Conservation (phyloP, 2,329 filamentous ascomycete species). For the Aurifilum marmelostoma region DNA sequence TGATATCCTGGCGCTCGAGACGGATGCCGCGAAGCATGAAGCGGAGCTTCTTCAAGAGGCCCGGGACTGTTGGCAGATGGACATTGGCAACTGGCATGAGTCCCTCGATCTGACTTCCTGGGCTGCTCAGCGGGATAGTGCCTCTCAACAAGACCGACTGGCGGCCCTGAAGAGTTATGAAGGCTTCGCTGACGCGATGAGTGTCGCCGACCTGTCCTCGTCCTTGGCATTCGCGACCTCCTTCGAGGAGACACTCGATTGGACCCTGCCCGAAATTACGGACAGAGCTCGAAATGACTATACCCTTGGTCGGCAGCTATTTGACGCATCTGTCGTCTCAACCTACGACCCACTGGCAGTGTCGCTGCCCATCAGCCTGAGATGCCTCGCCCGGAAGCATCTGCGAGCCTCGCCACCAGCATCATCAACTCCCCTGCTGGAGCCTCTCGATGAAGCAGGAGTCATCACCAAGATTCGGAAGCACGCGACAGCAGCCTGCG, state of each 20-base stretch:
- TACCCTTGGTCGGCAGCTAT: slow-evolving; percentile 49
- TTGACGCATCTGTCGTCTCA: slow-evolving; percentile 48
- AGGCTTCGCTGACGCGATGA: slow-evolving; percentile 61
- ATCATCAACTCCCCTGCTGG: slow-evolving; percentile 27
- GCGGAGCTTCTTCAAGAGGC: slow-evolving; percentile 67
- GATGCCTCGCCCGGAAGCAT: slow-evolving; percentile 38
- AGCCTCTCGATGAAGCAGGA: slow-evolving; percentile 39
- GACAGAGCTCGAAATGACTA: slow-evolving; percentile 54
- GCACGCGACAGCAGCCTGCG: slow-evolving; percentile 38
- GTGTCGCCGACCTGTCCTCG: slow-evolving; percentile 66
- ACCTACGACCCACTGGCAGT: slow-evolving; percentile 39
- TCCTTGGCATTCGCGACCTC: slow-evolving; percentile 48
- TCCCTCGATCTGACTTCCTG: slow-evolving; percentile 45
- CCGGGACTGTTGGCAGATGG: slow-evolving; percentile 70
- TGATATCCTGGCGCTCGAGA: slow-evolving; percentile 51
- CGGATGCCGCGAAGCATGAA: slow-evolving; percentile 50
- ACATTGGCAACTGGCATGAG: slow-evolving; percentile 61
- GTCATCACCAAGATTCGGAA: slow-evolving; percentile 44
- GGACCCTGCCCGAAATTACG: slow-evolving; percentile 62
- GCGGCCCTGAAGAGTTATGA: slow-evolving; percentile 55
- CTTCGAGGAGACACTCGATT: slow-evolving; percentile 59
- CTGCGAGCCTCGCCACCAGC: slow-evolving; percentile 31
- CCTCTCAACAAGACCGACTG: slow-evolving; percentile 34
- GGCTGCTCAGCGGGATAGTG: slow-evolving; percentile 36
- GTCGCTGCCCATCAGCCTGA: slow-evolving; percentile 40